A percentile compares a stretch with the other conserved stretches of the same genome.
Conservation (phyloP, 2,329 filamentous ascomycete genomes). For the Alternaria incomplexa region DNA sequence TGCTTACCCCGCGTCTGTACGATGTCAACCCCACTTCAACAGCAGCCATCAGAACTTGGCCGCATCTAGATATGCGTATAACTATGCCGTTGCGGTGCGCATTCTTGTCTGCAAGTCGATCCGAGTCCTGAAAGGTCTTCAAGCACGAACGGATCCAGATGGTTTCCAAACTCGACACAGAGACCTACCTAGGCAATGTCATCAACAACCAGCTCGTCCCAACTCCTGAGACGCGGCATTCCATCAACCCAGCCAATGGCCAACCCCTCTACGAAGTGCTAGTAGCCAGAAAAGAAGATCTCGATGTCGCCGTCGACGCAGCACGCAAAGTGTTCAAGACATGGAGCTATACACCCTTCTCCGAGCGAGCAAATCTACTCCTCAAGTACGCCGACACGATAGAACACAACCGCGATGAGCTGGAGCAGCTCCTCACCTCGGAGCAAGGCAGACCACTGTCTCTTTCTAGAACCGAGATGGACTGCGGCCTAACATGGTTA, state of each 20-base stretch:
- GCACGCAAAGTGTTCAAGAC: slow-evolving; percentile 53
- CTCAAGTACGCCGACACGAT: slow-evolving; percentile 27
- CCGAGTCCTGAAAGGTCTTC: not conserved
- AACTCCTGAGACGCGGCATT: slow-evolving; percentile 52
- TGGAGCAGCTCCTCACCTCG: slow-evolving; percentile 28
- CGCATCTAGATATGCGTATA: not conserved
- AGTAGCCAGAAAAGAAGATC: slow-evolving; percentile 53
- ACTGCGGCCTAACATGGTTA: slow-evolving; percentile 30
- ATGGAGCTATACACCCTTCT: slow-evolving; percentile 46
- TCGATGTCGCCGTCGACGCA: slow-evolving; percentile 56
- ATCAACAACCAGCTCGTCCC: slow-evolving; percentile 55
- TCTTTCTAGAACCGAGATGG: slow-evolving; percentile 25
- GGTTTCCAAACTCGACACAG: not conserved
- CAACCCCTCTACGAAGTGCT: slow-evolving; percentile 57
- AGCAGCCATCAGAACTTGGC: not conserved
- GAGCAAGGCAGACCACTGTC: slow-evolving; percentile 36
- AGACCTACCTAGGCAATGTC: slow-evolving; percentile 48
- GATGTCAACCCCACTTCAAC: not conserved
- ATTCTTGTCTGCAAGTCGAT: not conserved
- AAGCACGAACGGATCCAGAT: not conserved
- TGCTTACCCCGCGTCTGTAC: not conserved
- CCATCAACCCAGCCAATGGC: slow-evolving; percentile 58
- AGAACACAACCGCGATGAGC: slow-evolving; percentile 23
- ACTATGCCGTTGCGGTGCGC: not conserved
- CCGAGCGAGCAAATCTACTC: slow-evolving; percentile 24